Percentiles rank a stretch among this genome's conserved stretches.
Evolutionary conservation across 352 stramenopile genomes (phyloP).

Genomic region (Pythium biforme): DNA sequence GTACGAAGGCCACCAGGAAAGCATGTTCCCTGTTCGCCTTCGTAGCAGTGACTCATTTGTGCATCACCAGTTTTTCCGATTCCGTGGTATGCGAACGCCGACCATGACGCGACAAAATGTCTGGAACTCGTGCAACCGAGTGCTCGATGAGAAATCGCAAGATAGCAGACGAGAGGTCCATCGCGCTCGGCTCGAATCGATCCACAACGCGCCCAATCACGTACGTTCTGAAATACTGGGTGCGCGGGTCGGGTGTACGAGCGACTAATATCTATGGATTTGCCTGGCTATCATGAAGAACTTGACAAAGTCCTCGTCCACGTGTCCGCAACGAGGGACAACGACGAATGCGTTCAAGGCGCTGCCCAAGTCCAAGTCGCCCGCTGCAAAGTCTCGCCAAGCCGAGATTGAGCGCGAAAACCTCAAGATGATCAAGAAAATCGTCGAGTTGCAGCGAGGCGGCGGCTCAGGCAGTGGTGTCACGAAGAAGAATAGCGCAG

Average conservation of each 20-base stretch:
- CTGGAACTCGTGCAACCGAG: constrained; percentile 45
- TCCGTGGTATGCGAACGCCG: not conserved
- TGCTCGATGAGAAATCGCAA: constrained; percentile 45
- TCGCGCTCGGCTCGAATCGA: constrained; percentile 46
- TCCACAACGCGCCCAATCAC: constrained; percentile 26
- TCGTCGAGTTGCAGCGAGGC: constrained; percentile 43
- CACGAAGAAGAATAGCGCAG: not conserved
- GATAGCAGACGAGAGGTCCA: constrained; percentile 38
- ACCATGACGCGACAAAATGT: constrained; percentile 23
- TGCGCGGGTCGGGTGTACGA: too few relatives aligned
- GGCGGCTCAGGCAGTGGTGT: not conserved
- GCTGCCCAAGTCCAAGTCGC: constrained; percentile 40
- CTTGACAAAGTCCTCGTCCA: not conserved
- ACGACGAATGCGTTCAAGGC: constrained; percentile 14
- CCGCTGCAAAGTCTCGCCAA: constrained; percentile 45
- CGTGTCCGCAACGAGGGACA: not conserved
- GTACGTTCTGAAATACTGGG: not conserved
- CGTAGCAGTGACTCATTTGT: not conserved
- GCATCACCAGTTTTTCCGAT: not conserved
- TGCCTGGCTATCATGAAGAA: not conserved
- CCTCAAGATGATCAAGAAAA: constrained; percentile 55
- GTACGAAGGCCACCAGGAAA: not conserved
- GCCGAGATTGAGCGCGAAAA: constrained; percentile 59
- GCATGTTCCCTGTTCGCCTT: not conserved
- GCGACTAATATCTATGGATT: not conserved